phyloP scores from a whole-genome alignment of 768 basidiomycete species.

The Cubamyces sp. region DNA sequence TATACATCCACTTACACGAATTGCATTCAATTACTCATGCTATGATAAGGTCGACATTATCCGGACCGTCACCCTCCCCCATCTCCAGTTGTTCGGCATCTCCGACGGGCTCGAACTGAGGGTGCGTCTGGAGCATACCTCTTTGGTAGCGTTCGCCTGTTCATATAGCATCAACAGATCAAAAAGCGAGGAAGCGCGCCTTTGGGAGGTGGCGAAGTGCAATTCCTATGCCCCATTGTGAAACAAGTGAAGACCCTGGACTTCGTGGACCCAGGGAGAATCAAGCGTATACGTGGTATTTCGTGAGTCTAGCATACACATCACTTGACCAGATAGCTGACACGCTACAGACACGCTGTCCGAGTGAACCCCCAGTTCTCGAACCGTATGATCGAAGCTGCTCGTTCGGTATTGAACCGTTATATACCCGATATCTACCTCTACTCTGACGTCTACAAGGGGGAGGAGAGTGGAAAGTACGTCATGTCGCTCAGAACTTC shows the following conservation, averaged over 20 bases:
- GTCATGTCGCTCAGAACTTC: slow-evolving; percentile 35
- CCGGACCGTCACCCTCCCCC: slow-evolving; percentile 88
- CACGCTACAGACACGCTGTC: slow-evolving; percentile 77
- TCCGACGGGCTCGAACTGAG: slow-evolving; percentile 89
- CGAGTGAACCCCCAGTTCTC: slow-evolving; percentile 97
- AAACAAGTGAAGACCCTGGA: slow-evolving; percentile 92
- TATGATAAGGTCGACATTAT: slow-evolving; percentile 78
- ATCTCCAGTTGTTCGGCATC: slow-evolving; percentile 88
- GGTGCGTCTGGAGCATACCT: slow-evolving; percentile 44
- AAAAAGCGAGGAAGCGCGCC: slow-evolving; percentile 94
- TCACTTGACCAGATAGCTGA: neutral
- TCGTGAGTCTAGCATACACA: slow-evolving; percentile 60
- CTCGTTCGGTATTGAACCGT: slow-evolving; percentile 90
- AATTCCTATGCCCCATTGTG: slow-evolving; percentile 91
- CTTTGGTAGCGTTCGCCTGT: neutral
- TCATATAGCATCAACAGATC: slow-evolving; percentile 56
- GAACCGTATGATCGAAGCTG: slow-evolving; percentile 95
- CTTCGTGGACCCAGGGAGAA: slow-evolving; percentile 88
- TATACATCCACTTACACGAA: slow-evolving; percentile 21
- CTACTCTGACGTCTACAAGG: slow-evolving; percentile 98
- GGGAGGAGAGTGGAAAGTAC: slow-evolving; percentile 95
- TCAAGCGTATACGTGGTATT: slow-evolving; percentile 93
- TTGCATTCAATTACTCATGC: neutral
- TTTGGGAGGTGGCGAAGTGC: slow-evolving; percentile 89
- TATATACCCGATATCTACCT: slow-evolving; percentile 98